Evolutionary conservation across 2,329 filamentous ascomycete species (phyloP).

Genomic region (Ceratocystis harringtonii): DNA sequence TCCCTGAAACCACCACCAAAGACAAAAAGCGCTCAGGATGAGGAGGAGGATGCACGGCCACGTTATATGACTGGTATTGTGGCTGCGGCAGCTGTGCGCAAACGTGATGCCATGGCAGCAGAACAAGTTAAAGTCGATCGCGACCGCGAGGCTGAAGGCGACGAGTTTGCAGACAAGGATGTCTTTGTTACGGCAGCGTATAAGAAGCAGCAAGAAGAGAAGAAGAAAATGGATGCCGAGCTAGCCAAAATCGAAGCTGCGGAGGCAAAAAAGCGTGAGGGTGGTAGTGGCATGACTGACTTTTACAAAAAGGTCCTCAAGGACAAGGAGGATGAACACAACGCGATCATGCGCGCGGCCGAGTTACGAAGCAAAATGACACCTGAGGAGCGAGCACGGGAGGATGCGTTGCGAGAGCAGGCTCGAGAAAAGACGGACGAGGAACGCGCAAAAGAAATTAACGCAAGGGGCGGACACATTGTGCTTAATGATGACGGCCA

Average conservation of each 20-base stretch:
- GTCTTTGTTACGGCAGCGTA: slow-evolving; percentile 77
- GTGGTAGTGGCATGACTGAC: slow-evolving; percentile 51
- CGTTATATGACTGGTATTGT: slow-evolving; percentile 68
- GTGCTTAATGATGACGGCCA: slow-evolving; percentile 69
- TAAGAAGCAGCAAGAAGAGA: slow-evolving; percentile 66
- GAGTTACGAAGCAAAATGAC: slow-evolving; percentile 37
- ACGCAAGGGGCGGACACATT: slow-evolving; percentile 44
- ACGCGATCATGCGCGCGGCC: slow-evolving; percentile 53
- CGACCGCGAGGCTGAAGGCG: slow-evolving; percentile 65
- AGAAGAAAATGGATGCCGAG: slow-evolving; percentile 53
- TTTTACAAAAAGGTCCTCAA: slow-evolving; percentile 66
- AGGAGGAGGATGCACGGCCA: slow-evolving; percentile 46
- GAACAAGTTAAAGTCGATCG: slow-evolving; percentile 67
- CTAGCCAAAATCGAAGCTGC: slow-evolving; percentile 51
- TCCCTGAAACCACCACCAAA: slow-evolving; percentile 53
- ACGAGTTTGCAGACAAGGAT: slow-evolving; percentile 69
- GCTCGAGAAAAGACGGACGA: slow-evolving; percentile 40
- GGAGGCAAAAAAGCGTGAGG: slow-evolving; percentile 47
- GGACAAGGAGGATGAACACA: slow-evolving; percentile 53
- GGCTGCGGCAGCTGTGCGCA: slow-evolving; percentile 58
- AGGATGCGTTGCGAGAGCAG: slow-evolving; percentile 17
- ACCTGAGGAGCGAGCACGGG: slow-evolving; percentile 22
- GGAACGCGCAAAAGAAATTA: slow-evolving; percentile 52
- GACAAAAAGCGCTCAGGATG: slow-evolving; percentile 38
- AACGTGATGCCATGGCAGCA: slow-evolving; percentile 62